Base-by-base conservation (phyloP, 495 filamentous ascomycete genomes). In the Podospora didyma region DNA sequence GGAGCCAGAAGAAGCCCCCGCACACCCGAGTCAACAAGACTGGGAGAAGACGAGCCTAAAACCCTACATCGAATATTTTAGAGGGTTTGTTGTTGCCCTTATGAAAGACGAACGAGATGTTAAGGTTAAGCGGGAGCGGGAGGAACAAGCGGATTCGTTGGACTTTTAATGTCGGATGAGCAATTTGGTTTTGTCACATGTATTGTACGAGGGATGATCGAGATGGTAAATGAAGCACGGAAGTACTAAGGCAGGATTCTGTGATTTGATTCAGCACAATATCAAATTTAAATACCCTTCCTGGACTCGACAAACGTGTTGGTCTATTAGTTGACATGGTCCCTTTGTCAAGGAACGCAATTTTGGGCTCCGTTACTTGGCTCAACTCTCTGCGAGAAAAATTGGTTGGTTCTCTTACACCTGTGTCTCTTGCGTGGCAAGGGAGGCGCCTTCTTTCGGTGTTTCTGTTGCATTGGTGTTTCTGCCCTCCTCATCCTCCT, bases 41-140 rank as follows among this genome's bases (percentile, higher is more conserved):
- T 97, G 92, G 81, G 93, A 98, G 76, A 97, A 96, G 82, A 98
- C 94, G 26, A 89, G 90, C 51, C 70, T 98, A 59, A 95, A 88
- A 73, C 90, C 92, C 45, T 97, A 95, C 71, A 83, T 97, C 17
- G 92, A 97, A 46, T 85, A 84, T 62, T 97, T 97, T 73, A 84
- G 86, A 53, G 80, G 75, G 1, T 94, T 96, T 72, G 90, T 97
- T 24, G 76, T 83, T 2, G 76, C 71, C 3, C 68, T 97, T 34
- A 79, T 96, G 66, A 92, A 84, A 67, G 94, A 94, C 22, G 94
- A 97, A 75, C 81, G 79, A 51, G 80, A 79, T 23, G 76, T 79
- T 10, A 92, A 88, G 74, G 77, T 90, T 17, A 92, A 92, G 69
- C 74, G 88, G 58, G 87, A 87, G 60, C 67, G 75, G 45, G 79